Percentiles rank a stretch among this genome's conserved stretches.
Conservation (phyloP, 139 green algal genomes). For the Zygnema circumcarinatum region DNA sequence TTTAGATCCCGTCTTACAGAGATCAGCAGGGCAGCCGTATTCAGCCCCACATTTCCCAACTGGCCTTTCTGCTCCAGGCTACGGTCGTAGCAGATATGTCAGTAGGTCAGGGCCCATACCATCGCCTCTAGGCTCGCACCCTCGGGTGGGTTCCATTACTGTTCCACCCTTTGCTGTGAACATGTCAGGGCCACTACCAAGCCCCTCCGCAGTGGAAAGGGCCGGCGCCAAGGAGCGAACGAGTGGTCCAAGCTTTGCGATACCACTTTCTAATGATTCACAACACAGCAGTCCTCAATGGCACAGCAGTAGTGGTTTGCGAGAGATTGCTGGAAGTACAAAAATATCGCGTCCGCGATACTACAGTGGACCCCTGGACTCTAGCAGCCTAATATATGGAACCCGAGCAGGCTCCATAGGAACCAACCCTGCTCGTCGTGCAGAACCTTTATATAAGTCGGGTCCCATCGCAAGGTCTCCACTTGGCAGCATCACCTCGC, state of each 20-base stretch:
- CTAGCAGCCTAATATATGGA: too few relatives aligned
- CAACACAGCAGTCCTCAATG: slow-evolving; percentile 10
- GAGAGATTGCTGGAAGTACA: not conserved
- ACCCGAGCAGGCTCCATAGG: too few relatives aligned
- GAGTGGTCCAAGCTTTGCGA: not conserved
- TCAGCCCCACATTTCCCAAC: not conserved
- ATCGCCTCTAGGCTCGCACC: not conserved
- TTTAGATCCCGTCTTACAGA: not conserved
- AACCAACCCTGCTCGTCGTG: not conserved
- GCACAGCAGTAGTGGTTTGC: not conserved
- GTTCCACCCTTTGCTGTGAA: slow-evolving; percentile 23
- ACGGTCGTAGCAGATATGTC: not conserved
- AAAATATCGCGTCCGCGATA: not conserved
- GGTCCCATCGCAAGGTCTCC: slow-evolving; percentile 20
- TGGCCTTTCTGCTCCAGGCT: not conserved
- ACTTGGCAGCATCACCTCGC: not conserved
- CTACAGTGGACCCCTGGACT: not conserved
- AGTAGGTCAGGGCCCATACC: not conserved
- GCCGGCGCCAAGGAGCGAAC: not conserved
- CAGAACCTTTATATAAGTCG: slow-evolving; percentile 27
- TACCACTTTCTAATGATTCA: not conserved
- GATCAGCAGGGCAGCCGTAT: not conserved
- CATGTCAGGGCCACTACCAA: slow-evolving; percentile 32
- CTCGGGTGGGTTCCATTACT: not conserved
- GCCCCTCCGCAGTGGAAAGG: slow-evolving; percentile 31